Percentiles rank a stretch among this genome's conserved stretches.
Conservation (phyloP, 192 early-diverging fungal species). For the Haplosporangium gracile region DNA sequence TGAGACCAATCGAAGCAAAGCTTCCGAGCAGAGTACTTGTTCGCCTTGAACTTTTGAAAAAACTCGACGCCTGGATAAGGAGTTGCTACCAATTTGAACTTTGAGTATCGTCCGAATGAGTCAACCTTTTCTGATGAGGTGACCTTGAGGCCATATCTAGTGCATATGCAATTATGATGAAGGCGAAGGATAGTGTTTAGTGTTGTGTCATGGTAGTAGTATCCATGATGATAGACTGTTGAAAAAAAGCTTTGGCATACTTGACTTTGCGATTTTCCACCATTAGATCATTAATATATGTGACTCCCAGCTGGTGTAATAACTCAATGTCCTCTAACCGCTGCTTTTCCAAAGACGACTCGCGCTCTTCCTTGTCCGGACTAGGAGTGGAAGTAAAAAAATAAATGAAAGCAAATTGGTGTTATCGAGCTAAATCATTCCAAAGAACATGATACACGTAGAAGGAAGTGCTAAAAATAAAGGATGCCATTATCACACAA, state of each 20-base stretch:
- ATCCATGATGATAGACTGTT: not conserved
- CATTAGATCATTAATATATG: constrained; percentile 57
- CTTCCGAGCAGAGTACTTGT: constrained; percentile 53
- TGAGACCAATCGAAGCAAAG: constrained; percentile 57
- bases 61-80: constrained; percentile 58
- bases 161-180: not conserved
- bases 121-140: constrained; percentile 57
- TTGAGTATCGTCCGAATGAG: constrained; percentile 48
- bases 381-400: not conserved
- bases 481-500: not conserved
- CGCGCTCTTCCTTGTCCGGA: constrained; percentile 53
- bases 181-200: not conserved
- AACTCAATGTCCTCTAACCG: constrained; percentile 52
- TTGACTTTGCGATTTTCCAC: constrained; percentile 61
- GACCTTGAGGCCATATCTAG: constrained; percentile 55
- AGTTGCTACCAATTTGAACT: constrained; percentile 56
- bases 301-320: constrained; percentile 47
- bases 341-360: constrained; percentile 53
- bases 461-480: not conserved
- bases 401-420: not conserved
- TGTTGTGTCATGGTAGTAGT: not conserved
- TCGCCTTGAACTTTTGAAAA: constrained; percentile 57
- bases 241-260: constrained; percentile 12
- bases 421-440: not conserved
- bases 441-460: not conserved